phyloP scores from a whole-genome alignment of 176 grass and related monocot genomes.

The Puccinellia tenuiflora region DNA sequence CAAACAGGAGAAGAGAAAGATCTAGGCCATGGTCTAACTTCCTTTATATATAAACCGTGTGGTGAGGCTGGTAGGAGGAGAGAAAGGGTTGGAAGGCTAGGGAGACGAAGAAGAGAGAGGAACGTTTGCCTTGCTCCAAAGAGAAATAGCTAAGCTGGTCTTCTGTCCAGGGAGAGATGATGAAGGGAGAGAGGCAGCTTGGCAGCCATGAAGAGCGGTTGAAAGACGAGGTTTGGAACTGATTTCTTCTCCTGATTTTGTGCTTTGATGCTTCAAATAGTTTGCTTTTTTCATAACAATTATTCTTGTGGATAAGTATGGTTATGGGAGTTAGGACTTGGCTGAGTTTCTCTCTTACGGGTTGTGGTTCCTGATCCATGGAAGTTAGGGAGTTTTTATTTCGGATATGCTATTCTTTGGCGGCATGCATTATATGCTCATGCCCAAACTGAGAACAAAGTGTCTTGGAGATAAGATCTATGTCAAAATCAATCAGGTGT shows the following conservation, averaged over 20 bases:
- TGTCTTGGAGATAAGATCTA: neutral
- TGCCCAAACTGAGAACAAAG: neutral
- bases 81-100: conserved; percentile 1
- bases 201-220: conserved; percentile 5
- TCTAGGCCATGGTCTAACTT: conserved; percentile 10
- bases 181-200: conserved; percentile 26
- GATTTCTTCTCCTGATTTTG: neutral
- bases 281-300: neutral
- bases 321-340: neutral
- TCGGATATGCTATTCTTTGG: neutral
- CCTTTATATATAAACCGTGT: conserved; percentile 38
- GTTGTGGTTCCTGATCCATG: neutral
- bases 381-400: neutral
- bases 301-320: neutral
- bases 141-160: conserved; percentile 1
- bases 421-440: neutral
- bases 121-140: neutral
- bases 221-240: conserved; percentile 26
- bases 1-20: conserved; percentile 23
- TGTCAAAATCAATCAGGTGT: conserved; percentile 24
- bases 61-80: neutral
- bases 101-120: conserved; percentile 18
- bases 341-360: neutral
- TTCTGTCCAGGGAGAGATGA: conserved; percentile 28
- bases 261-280: neutral